Base-by-base conservation (phyloP, 2,329 filamentous ascomycete species). In the Fusarium tupiense region DNA sequence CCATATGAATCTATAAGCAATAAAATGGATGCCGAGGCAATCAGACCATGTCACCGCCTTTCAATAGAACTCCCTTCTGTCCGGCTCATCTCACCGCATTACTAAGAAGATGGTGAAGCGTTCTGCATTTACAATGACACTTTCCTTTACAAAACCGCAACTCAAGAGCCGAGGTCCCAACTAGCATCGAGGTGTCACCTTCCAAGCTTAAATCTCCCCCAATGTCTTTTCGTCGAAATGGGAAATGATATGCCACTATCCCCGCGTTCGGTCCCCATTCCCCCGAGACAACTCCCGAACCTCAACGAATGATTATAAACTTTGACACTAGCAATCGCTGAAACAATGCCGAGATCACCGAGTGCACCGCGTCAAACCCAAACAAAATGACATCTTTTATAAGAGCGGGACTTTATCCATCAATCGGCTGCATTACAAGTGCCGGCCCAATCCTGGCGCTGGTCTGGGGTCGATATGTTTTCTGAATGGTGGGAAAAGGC, bases 401-500 rank as follows among this genome's bases (percentile, higher is more conserved):
- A 8, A 14, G 5, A 29, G 22, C 35, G 43, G 49, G 19, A 17
- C 20, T 26, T 52, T 37, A 61, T 73, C 71, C 71, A 74, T 73
- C 70, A 73, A 73, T 73, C 69, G 60, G 38, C 61, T 22, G 29
- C 24, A 44, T 14, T 16, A n/a, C 46, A 47, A 58, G 31, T 59
- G 43, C 61, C 68, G 71, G 67, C 31, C 47, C 49, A 31, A 38
- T 56, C 62, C 62, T 33, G 47, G 47, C 7, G 11, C 6, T 6
- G 0, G 31, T 33, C 29, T 29, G 5, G 24, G 53, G 44, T 17
- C 37, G 17, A 4, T 8, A 5, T 41, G 24, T 14, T 17, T 24
- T 37, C 2, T 68, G 17, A 73, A 22, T 73, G 71, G 71, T 63
- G 71, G 71, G 69, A 75, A 76, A 75, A 57, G 20, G 11, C 31